Percentiles rank a stretch among this genome's conserved stretches.
Conservation (phyloP, 441 rosid species). For the Croton laevigatus region DNA sequence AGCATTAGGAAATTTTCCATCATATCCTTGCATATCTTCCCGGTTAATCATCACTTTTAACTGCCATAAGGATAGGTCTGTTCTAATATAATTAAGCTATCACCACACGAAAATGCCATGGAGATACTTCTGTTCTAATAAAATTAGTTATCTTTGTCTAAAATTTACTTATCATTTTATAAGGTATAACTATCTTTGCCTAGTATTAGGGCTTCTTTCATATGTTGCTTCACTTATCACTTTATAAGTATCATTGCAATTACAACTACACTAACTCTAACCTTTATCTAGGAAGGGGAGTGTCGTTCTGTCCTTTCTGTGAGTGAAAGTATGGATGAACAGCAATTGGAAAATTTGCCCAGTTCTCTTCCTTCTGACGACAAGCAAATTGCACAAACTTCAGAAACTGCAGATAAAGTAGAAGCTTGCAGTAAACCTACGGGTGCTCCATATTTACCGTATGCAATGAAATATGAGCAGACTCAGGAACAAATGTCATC, state of each 20-base stretch:
- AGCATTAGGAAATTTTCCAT: not conserved
- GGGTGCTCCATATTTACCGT: conserved; percentile 28
- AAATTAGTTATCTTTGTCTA: conserved; percentile 4
- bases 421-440: conserved; percentile 37
- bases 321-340: conserved; percentile 26
- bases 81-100: not conserved
- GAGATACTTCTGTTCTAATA: not conserved
- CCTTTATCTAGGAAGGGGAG: conserved; percentile 40
- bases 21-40: not conserved
- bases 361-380: conserved; percentile 42
- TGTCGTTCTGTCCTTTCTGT: conserved; percentile 23
- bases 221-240: conserved; percentile 12
- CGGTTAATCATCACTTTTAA: not conserved
- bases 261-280: conserved; percentile 12
- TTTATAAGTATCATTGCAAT: conserved; percentile 9
- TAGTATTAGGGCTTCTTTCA: not conserved
- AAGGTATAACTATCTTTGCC: not conserved
- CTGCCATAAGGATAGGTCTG: not conserved
- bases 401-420: conserved; percentile 38
- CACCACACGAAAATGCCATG: not conserved
- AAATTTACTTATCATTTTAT: too few relatives aligned
- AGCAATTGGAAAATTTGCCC: conserved; percentile 41
- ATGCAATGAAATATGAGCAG: conserved; percentile 35
- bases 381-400: conserved; percentile 28
- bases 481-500: conserved; percentile 30